Evolutionary conservation across 2,329 filamentous ascomycete species (phyloP), one percentile per base, ranked within the genome.

Genomic region (Claviceps maximensis): DNA sequence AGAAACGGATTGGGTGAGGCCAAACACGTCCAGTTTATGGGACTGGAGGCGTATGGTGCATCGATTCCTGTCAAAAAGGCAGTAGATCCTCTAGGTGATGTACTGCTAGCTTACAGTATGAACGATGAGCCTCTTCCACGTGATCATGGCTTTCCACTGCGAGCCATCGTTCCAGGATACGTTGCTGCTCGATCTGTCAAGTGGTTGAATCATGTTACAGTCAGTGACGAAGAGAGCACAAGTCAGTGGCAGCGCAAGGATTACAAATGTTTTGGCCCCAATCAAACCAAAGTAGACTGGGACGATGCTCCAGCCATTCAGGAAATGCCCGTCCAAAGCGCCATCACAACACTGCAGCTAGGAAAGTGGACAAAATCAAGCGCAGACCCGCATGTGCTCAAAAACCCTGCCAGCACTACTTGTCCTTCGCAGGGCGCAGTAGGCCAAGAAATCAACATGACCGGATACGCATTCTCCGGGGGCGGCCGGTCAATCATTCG

Each of bases 171-270:
- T 0, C 80, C 83, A 0, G 83, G 83, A 0, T 76, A 80, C 50
- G 82, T 85, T 2, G 83, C 82, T 1, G 83, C 82, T 1, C 74
- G 83, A 1, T 82, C 78, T 6, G 82, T 85, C 57, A 87, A 87
- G 61, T 87, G 83, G 83, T 69, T 87, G 2, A 79, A 74, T 56
- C 76, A 77, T 46, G 80, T 87, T 52, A 74, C 78, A 0, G 70
- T 86, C 1, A 78, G 80, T 41, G 79, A 82, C 53, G 83, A 86
- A 57, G 83, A 87, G 64, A 83, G 80, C 58, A 67, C 74, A 3
- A 82, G 76, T 45, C 77, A 83, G 61, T 84, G 82, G 81, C 81
- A 86, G 61, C 73, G 78, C 23, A 73, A 77, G 19, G 83, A 86
- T 62, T 86, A 86, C 67, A 86, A 86, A 63, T 79, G 77, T 60